Evolutionary conservation across 495 filamentous ascomycete species (phyloP), one percentile per base, ranked within the genome.

Genomic region (Aspergillus carlsbadensis): DNA sequence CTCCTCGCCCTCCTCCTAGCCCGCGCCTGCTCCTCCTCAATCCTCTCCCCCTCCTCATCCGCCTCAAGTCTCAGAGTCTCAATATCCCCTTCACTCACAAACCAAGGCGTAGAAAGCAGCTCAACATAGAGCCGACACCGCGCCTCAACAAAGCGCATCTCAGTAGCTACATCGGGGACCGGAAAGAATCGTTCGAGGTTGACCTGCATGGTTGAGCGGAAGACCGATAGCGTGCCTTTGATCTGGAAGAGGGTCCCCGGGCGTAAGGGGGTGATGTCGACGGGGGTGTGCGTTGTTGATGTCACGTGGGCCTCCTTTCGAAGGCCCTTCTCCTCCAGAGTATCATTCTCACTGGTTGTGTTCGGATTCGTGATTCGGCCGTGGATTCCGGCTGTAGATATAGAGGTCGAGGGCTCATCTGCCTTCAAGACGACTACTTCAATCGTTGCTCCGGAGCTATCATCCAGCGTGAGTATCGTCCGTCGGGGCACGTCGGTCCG

Each of bases 391-490:
- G 43, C n/a, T 13, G n/a, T 26, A 4, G 44, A 31, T 14, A 15
- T 17, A 7, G 44, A 29, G 14, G 26, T 52, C 4, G 52, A 15
- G 10, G 20, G 17, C 3, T 48, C 14, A 1, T 54, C 22, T 15
- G 58, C 49, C 58, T 68, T 71, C 20, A 67, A 46, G 31, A 77
- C 70, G 7, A 67, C 64, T 11, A 85, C 65, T 44, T 96, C 88
- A 31, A 97, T 80, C 2, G 81, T 88, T 5, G 78, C 71, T 10
- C 93, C 95, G 64, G 87, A 93, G 68, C 89, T 87, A 70, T 98
- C 94, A 59, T 98, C 94, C 22, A 98, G 62, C 0, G 82, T 89
- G 40, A 91, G 81, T 53, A 89, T 70, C 17, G 79, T 83, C 55
- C 79, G 81, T 5, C 72, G 76, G 10, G 76, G 66, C 52, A 77